Evolutionary conservation across 306 rosid species (phyloP), one percentile per base, ranked within the genome.

Genomic region (Abrus pulchellus): DNA sequence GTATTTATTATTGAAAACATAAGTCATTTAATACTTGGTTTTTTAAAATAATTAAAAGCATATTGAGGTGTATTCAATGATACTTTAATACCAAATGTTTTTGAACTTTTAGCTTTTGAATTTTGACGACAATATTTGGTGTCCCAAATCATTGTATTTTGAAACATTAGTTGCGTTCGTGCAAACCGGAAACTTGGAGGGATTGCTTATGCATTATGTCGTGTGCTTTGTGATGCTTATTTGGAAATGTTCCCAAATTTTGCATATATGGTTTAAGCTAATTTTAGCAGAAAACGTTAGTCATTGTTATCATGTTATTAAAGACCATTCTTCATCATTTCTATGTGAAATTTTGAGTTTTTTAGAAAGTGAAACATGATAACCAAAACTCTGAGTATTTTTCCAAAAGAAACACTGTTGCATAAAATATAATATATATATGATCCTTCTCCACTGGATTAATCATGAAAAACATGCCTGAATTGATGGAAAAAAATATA

Each of bases 351-450:
- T 14, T 71, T 83, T 11, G 32, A 9, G 34, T 12, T 34, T 44
- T 63, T 52, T 68, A 11, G 45, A 65, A 44, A 61, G 68, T 48
- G 65, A 52, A 59, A 66, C 41, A 38, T 56, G 67, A 54, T 83
- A 53, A 52, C 20, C 20, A 20, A 20, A 20, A 20, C 20, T 20
- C 20, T 20, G 20, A 20, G 20, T 20, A 20, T 20, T 20, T 20
- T 20, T 20, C 20, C 20, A 20, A 20, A 36, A 66, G 55, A 79
- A 68, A 41, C 54, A 47, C 40, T 44, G 49, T 74, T 78, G 72
- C 77, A 38, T 83, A 56, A 55, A 64, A 78, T 20, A 62, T 38
- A 6, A 72, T 76, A 74, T 49, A 34, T 63, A 68, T 77, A 36
- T 54, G 62, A 44, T 77, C 30, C 54, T 9, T 71, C 9, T 32